These are phyloP conservation scores for Heliamphora ciliata DNA, from an alignment of 179 eudicot species.

Conservation along the genomic window DNA sequence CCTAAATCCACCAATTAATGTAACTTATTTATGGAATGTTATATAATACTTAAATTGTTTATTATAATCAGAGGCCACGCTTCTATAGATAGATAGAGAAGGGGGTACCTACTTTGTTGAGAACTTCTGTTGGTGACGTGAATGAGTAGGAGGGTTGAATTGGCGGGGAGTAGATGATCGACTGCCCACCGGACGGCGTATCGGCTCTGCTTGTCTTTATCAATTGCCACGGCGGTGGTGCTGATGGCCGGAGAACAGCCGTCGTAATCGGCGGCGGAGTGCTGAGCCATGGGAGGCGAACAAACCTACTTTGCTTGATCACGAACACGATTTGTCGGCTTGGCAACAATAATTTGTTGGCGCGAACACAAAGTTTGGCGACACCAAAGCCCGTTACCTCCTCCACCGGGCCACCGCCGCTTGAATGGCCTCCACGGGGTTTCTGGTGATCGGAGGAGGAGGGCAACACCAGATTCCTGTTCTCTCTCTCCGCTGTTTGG, in stretches of 20 bases:
- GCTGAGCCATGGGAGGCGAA: not conserved
- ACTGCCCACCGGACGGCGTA: slow-evolving; percentile 68
- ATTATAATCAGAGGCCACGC: too few species aligned
- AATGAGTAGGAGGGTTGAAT: slow-evolving; percentile 29
- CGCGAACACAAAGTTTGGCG: not conserved
- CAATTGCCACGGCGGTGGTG: slow-evolving; percentile 42
- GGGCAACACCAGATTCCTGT: not conserved
- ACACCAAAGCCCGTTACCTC: not conserved
- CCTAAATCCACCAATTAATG: too few species aligned
- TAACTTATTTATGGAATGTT: too few species aligned
- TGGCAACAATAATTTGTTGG: too few species aligned
- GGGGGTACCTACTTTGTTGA: slow-evolving; percentile 26
- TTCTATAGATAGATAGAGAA: not conserved
- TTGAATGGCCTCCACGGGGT: not conserved
- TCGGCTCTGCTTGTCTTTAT: slow-evolving; percentile 55
- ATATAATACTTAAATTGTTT: too few species aligned
- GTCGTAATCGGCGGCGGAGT: not conserved
- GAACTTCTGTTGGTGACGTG: slow-evolving; percentile 37
- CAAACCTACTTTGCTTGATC: not conserved
- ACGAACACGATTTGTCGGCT: not conserved
- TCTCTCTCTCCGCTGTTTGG: not conserved
- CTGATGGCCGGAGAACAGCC: not conserved
- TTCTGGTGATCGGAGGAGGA: not conserved
- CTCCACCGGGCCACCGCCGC: not conserved
- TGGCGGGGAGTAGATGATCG: slow-evolving; percentile 35